Evolutionary conservation across 257 asterid species (phyloP).

Genomic region (Jaltomata sinuosa): DNA sequence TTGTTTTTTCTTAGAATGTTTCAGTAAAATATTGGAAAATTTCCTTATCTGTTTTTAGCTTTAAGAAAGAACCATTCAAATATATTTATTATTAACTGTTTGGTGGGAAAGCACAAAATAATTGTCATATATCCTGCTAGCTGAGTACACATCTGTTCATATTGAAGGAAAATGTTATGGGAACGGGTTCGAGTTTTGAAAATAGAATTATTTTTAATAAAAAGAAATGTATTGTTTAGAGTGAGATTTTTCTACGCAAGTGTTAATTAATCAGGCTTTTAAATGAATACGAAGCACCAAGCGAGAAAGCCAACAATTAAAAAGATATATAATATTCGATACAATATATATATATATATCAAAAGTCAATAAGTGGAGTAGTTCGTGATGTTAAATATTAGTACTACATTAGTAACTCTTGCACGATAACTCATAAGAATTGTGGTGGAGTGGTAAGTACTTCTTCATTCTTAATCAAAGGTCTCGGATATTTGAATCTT

Average conservation of each 20-base stretch:
- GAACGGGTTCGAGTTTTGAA: neutral
- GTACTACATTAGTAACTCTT: too few relatives aligned
- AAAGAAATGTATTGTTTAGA: neutral
- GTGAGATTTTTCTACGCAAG: rapidly evolving
- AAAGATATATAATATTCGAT: too few relatives aligned
- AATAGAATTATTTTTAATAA: neutral
- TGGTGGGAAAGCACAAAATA: neutral
- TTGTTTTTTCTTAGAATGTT: neutral
- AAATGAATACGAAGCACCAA: neutral
- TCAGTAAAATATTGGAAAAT: neutral
- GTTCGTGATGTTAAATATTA: too few relatives aligned
- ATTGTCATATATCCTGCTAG: neutral
- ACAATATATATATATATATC: too few relatives aligned
- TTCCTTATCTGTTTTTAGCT: neutral
- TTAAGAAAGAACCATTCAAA: neutral
- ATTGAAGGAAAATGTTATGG: too few relatives aligned
- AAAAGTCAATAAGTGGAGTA: neutral
- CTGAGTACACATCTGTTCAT: neutral
- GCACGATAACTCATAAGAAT: too few relatives aligned
- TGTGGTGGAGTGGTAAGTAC: too few relatives aligned
- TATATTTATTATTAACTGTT: neutral
- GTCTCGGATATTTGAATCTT: too few relatives aligned
- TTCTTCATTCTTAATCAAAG: too few relatives aligned
- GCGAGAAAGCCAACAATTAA: neutral
- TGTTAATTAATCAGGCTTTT: too few relatives aligned